phyloP scores from a whole-genome alignment of 1,284 basidiomycete genomes.

The Grifola frondosa region DNA sequence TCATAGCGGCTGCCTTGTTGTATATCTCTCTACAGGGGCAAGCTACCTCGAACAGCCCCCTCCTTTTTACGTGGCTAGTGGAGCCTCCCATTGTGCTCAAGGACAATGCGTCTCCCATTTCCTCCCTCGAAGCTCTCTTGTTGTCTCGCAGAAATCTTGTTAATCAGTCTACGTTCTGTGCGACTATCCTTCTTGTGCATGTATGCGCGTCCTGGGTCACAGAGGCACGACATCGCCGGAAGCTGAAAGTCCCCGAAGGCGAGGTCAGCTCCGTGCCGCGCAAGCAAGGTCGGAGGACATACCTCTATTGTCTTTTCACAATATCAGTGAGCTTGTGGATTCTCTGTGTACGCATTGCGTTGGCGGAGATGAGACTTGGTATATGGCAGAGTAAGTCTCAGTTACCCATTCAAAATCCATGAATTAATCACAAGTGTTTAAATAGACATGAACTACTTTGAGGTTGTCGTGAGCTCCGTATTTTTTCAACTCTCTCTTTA shows the following conservation, averaged over 20 bases:
- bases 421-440: constrained; percentile 7
- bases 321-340: constrained; percentile 48
- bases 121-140: constrained; percentile 62
- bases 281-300: constrained; percentile 59
- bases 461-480: constrained; percentile 72
- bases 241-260: constrained; percentile 48
- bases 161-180: constrained; percentile 77
- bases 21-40: constrained; percentile 45
- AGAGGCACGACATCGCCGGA: constrained; percentile 53
- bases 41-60: constrained; percentile 23
- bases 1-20: constrained; percentile 70
- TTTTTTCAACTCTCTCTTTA: constrained; percentile 95
- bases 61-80: constrained; percentile 72
- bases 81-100: constrained; percentile 60
- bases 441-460: constrained; percentile 76
- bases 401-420: constrained; percentile 1
- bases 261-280: constrained; percentile 77
- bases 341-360: constrained; percentile 46
- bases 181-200: constrained; percentile 76
- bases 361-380: constrained; percentile 43
- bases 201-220: constrained; percentile 73
- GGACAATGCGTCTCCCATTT: constrained; percentile 41
- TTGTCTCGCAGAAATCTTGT: constrained; percentile 75
- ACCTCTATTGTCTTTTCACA: constrained; percentile 65
- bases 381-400: constrained; percentile 65